Base-by-base conservation (phyloP, 2,329 filamentous ascomycete genomes). In the Aspergillus vadensis region DNA sequence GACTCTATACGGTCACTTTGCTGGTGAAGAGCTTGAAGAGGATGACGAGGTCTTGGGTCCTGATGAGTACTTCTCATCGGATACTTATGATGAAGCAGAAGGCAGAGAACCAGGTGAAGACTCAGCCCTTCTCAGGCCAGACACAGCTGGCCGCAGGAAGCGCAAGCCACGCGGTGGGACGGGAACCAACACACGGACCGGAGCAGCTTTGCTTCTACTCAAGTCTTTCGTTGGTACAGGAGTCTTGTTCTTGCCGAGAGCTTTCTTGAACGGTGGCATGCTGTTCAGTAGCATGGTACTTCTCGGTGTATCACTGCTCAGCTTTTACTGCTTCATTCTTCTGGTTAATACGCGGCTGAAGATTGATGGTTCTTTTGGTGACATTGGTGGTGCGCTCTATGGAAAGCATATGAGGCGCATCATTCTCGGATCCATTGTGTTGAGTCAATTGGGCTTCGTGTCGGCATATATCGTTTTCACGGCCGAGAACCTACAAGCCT, bases 151-250 rank as follows among this genome's bases (percentile, higher is more conserved):
- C 15, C 84, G 86, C 68, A 86, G 88, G 61, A 89, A 88, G 78
- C 88, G 91, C 72, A 94, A 92, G 80, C 82, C 86, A 55, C 88
- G 91, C 44, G 85, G 88, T 55, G 86, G 87, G 23, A 87, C 85
- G 62, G 91, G 93, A 41, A 92, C 88, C 57, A 93, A 91, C 68
- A 90, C 86, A 53, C 88, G 91, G 3, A 88, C 87, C 65, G 91
- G 90, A 63, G 94, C 95, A 9, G 88, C 91, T 10, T 77, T 97
- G 67, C 83, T 99, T 57, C 82, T 99, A 44, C 86, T 99, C 66
- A 99, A 99, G 81, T 98, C 94, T 0, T 99, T 99, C 73, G 95
- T 99, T 51, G 95, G 96, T 19, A 99, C 95, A 0, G 94, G 94
- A 58, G 94, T 98, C 8, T 82, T 98, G 15, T 98, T 98, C 80